These are phyloP conservation scores for Macrolepiota dolichaula DNA, from an alignment of 768 basidiomycete genomes.

Conservation along the genomic window DNA sequence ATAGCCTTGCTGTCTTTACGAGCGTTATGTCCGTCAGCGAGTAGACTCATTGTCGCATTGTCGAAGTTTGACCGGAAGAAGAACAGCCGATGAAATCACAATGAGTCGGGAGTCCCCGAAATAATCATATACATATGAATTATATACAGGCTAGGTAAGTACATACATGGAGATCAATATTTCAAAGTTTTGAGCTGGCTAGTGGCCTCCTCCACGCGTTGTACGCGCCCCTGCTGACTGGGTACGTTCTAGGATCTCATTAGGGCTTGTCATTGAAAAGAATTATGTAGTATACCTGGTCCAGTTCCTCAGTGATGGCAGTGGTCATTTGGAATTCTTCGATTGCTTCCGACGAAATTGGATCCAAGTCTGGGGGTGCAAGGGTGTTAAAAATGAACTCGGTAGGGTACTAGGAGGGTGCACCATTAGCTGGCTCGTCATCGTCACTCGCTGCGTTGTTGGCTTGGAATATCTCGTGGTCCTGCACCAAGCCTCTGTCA, in stretches of 20 bases:
- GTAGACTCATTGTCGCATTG: conserved; percentile 1
- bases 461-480: conserved; percentile 16
- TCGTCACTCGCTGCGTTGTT: conserved; percentile 19
- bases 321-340: conserved; percentile 12
- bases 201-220: conserved; percentile 5
- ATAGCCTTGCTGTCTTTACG: not conserved
- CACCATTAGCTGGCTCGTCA: conserved; percentile 19
- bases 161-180: not conserved
- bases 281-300: conserved; percentile 11
- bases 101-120: not conserved
- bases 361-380: not conserved
- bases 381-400: not conserved
- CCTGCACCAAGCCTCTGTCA: conserved; percentile 27
- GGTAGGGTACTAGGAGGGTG: conserved; percentile 9
- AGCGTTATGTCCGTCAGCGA: not conserved
- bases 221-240: conserved; percentile 8
- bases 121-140: not conserved
- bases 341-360: conserved; percentile 3
- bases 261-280: not conserved
- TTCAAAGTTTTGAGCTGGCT: conserved; percentile 5
- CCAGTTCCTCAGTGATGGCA: conserved; percentile 15
- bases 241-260: not conserved
- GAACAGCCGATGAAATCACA: not conserved
- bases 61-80: not conserved
- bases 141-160: not conserved